Base-by-base conservation (phyloP, 192 early-diverging fungal species). In the Neocallimastix lanati region DNA sequence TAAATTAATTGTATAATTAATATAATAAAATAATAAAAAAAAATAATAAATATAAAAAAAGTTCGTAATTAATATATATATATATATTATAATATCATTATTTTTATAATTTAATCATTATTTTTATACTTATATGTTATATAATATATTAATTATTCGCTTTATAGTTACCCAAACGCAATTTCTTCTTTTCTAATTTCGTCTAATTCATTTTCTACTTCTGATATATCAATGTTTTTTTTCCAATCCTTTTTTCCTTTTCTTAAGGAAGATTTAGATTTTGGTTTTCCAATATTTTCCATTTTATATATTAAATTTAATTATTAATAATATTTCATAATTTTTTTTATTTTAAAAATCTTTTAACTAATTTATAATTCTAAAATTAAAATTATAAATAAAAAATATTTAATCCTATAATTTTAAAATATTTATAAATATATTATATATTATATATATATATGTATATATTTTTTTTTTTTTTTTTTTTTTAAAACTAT, bases 181-280 rank as follows among this genome's bases (percentile, higher is more conserved):
- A 94, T 83, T 95, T 94, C 29, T 85, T 89, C 85, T 35, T 87
- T 89, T 79, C 92, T 87, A 50, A 85, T 78, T 77, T 90, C 88
- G 21, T 92, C 91, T 76, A 98, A 88, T 15, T 85, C 88, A 30
- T 87, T 83, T 82, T 99, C 96, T 30, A 96, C 86, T 33, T 92
- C 92, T 0, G 81, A 81, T 77, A 95, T 87, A 80, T 98, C 94
- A 67, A 96, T 91, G 80, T 97, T 96, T 83, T 94, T 95, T 82
- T 93, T 90, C 96, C 96, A 97, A 80, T 89, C 93, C 81, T 94
- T 92, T 86, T 94, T 96, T 79, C 92, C 92, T 84, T 98, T 97
- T 83, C 96, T 67, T 0, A 67, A 21, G n/a, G 21, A 4, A n/a
- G 50, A 67, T 67, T 67, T 67, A 27, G 18, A 25, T n/a, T 67